phyloP scores from a whole-genome alignment of 208 protist genomes.

The Trypanosoma congolense region DNA sequence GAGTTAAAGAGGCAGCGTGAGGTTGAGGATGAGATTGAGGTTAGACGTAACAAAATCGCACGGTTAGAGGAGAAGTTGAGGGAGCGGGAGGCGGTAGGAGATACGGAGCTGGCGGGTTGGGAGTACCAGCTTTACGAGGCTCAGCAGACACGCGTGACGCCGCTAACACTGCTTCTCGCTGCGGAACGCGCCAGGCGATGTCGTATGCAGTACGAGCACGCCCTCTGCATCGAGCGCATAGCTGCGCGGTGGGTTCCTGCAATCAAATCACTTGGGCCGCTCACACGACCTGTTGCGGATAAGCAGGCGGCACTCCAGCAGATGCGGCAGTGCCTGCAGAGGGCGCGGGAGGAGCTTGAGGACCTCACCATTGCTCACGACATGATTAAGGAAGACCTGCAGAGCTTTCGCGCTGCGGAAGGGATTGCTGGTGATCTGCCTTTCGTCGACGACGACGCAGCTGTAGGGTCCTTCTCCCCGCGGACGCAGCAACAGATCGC shows the following conservation, averaged over 20 bases:
- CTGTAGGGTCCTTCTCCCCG: slow-evolving; percentile 31
- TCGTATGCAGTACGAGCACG: slow-evolving; percentile 62
- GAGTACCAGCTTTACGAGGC: slow-evolving; percentile 76
- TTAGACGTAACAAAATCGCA: slow-evolving; percentile 34
- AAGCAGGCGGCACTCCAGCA: slow-evolving; percentile 21
- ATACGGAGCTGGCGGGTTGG: slow-evolving; percentile 65
- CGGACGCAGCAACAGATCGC: slow-evolving; percentile 38
- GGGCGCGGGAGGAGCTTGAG: slow-evolving; percentile 41
- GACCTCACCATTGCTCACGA: slow-evolving; percentile 70
- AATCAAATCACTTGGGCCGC: slow-evolving; percentile 24
- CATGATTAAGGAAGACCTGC: slow-evolving; percentile 73
- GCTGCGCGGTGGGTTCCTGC: slow-evolving; percentile 43
- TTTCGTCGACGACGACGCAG: too few species aligned
- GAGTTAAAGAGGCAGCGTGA: slow-evolving; percentile 56
- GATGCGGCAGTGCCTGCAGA: slow-evolving; percentile 28
- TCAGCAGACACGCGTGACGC: slow-evolving; percentile 33
- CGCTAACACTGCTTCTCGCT: slow-evolving; percentile 38
- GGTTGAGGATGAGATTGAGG: slow-evolving; percentile 32
- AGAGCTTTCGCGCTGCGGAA: slow-evolving; percentile 1
- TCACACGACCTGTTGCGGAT: slow-evolving; percentile 10
- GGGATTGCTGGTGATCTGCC: slow-evolving; percentile 2
- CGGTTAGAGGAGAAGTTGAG: slow-evolving; percentile 28
- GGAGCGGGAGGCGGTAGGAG: slow-evolving; percentile 19
- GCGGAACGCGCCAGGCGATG: slow-evolving; percentile 39
- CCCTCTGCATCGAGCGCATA: slow-evolving; percentile 61